These are phyloP conservation scores for Chrysanthemum makinoi DNA, from an alignment of 129 eudicot species.

Conservation along the genomic window DNA sequence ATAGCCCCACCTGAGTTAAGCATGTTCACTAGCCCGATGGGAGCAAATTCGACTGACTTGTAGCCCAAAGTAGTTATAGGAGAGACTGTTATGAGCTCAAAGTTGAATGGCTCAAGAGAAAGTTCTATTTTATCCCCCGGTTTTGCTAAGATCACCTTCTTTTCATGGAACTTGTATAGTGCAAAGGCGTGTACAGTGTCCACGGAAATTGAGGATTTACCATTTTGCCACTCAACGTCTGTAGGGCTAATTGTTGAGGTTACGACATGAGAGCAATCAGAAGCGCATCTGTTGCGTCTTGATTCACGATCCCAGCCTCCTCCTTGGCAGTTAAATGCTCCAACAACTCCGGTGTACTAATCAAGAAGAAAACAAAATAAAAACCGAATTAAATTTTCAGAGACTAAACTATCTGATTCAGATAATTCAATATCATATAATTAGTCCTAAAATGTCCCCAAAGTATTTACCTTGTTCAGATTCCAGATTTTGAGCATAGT, in stretches of 20 bases:
- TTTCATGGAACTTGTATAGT: constrained; percentile 50
- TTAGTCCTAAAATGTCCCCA: neutral
- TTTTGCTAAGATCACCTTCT: constrained; percentile 54
- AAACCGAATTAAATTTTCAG: neutral
- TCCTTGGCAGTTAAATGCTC: constrained; percentile 92
- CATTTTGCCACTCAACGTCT: constrained; percentile 73
- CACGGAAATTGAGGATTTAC: constrained; percentile 37
- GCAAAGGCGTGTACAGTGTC: constrained; percentile 49
- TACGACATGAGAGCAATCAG: constrained; percentile 50
- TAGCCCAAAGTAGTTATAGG: constrained; percentile 42
- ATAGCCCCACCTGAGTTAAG: constrained; percentile 86
- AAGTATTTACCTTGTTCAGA: constrained; percentile 57
- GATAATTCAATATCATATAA: too few relatives aligned
- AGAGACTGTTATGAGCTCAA: constrained; percentile 65
- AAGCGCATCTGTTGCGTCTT: constrained; percentile 56
- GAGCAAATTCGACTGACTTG: constrained; percentile 68
- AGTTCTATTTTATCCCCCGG: constrained; percentile 42
- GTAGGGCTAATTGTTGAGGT: constrained; percentile 46
- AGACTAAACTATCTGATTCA: neutral
- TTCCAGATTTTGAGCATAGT: constrained; percentile 98
- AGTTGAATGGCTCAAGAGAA: constrained; percentile 57
- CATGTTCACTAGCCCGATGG: constrained; percentile 97
- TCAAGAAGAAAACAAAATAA: neutral
- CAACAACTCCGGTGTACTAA: constrained; percentile 78
- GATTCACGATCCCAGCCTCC: constrained; percentile 83